phyloP scores from a whole-genome alignment of 2,329 filamentous ascomycete genomes.

The Alternaria solani region DNA sequence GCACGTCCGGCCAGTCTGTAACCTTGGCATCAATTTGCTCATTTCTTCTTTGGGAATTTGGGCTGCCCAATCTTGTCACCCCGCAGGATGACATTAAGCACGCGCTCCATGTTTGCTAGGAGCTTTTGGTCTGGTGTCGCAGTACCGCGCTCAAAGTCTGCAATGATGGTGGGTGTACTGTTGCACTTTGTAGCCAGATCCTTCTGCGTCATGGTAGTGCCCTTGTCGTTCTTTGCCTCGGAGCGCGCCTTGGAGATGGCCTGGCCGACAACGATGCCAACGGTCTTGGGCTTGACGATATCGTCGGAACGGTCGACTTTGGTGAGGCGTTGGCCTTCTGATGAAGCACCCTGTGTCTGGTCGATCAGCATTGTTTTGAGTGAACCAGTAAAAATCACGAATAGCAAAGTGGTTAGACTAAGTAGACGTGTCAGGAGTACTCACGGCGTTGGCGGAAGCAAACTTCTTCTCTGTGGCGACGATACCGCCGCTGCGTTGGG shows the following conservation, averaged over 20 bases:
- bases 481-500: slow-evolving; percentile 78
- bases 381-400: neutral
- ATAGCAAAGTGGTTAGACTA: neutral
- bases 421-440: slow-evolving; percentile 46
- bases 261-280: slow-evolving; percentile 77
- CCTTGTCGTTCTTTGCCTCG: slow-evolving; percentile 80
- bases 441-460: slow-evolving; percentile 78
- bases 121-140: slow-evolving; percentile 86
- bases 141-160: slow-evolving; percentile 83
- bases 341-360: slow-evolving; percentile 48
- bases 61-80: slow-evolving; percentile 85
- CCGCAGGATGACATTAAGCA: slow-evolving; percentile 87
- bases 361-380: slow-evolving; percentile 18
- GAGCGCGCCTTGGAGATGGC: slow-evolving; percentile 82
- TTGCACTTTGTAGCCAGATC: slow-evolving; percentile 86
- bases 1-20: neutral
- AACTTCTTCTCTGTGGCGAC: slow-evolving; percentile 93
- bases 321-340: slow-evolving; percentile 91
- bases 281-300: slow-evolving; percentile 95
- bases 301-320: slow-evolving; percentile 98
- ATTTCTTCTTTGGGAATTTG: slow-evolving; percentile 72
- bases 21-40: slow-evolving; percentile 43
- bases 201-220: slow-evolving; percentile 84
- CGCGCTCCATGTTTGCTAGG: slow-evolving; percentile 77
- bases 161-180: slow-evolving; percentile 79